A percentile compares a stretch with the other conserved stretches of the same genome.
phyloP scores from a whole-genome alignment of 2,329 filamentous ascomycete genomes.

The Phoma herbarum region DNA sequence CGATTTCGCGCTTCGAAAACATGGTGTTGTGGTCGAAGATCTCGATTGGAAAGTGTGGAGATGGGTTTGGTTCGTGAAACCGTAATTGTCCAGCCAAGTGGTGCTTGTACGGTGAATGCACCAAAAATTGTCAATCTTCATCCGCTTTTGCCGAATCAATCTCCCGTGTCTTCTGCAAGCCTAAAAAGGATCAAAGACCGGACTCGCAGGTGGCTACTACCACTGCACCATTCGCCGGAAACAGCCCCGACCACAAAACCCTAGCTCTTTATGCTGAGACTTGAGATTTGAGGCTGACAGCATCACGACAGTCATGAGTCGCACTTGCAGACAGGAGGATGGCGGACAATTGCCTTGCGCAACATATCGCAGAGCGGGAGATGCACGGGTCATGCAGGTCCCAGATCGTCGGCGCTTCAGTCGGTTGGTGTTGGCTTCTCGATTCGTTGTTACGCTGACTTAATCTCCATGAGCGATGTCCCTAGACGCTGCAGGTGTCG shows the following conservation, averaged over 20 bases:
- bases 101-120: not conserved
- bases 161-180: not conserved
- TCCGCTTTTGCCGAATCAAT: not conserved
- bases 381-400: constrained; percentile 17
- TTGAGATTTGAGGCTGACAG: not conserved
- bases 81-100: not conserved
- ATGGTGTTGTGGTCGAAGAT: not conserved
- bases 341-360: constrained; percentile 13
- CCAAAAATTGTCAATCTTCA: not conserved
- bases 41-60: not conserved
- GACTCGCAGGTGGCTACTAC: not conserved
- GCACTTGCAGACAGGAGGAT: constrained; percentile 5
- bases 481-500: not conserved
- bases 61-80: not conserved
- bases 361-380: constrained; percentile 12
- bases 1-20: not conserved
- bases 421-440: constrained; percentile 18
- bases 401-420: constrained; percentile 14
- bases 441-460: too few species aligned
- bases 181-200: constrained; percentile 1
- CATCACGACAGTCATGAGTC: not conserved
- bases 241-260: not conserved
- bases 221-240: constrained; percentile 1
- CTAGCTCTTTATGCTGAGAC: not conserved
- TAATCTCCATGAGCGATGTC: not conserved